Base-by-base conservation (phyloP, 306 rosid genomes). In the Cicer pinnatifidum region DNA sequence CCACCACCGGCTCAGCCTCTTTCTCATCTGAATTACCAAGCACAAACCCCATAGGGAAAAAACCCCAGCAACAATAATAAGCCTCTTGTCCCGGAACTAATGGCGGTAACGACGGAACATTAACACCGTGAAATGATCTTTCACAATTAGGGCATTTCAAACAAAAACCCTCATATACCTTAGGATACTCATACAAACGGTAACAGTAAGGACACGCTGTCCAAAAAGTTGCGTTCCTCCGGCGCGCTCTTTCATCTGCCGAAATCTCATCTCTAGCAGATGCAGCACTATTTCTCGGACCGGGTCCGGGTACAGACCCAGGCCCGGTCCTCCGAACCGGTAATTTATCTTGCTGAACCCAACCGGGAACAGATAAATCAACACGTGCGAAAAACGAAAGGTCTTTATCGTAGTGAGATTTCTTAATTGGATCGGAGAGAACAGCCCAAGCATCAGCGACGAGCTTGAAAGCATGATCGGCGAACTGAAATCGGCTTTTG, bases 121-220 rank as follows among this genome's bases (percentile, higher is more conserved):
- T 12, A 40, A 83, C 89, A 5, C 93, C 99, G 5, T 91, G 91
- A 20, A 91, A 90, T 1, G 90, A 91, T 70, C 87, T 86, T n/a
- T 86, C 82, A 50, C 99, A 95, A 57, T 84, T 88, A 84, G 86
- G 89, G 52, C 99, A 95, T 76, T 82, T 78, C 78, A 95, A 71
- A 20, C 96, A 88, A 43, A 87, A 91, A 4, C 81, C 83, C 80
- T 91, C 96, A 39, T 91, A 95, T 63, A 87, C 84, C 86, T 75
- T 85, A 23, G 96, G 93, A 65, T 82, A 95, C 87, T 95, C 99
- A 28, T 80, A 95, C 72, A 95, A n/a, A 5, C 84, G 75, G 80
- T 84, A 95, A 63, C 99, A 95, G 80, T 95, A 95, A 0, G 99
- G 97, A 23, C 99, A 95, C 28, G 92, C 79, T 0, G 97, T 91